Base-by-base conservation (phyloP, 306 rosid species). In the Cicer arietinum region DNA sequence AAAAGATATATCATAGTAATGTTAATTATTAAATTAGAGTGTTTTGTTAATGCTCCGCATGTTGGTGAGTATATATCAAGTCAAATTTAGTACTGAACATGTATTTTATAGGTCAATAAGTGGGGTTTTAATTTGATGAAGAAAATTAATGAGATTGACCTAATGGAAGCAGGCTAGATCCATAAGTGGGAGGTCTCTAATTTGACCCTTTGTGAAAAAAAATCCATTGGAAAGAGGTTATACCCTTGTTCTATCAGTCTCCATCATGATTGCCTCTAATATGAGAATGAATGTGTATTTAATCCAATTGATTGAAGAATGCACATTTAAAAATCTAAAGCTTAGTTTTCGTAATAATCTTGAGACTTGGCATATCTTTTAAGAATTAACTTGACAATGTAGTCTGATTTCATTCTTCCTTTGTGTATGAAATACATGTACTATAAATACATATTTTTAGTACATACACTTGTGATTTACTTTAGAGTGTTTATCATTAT, bases 91-190 rank as follows among this genome's bases (percentile, higher is more conserved):
- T 7, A 10, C 9, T n/a, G 45, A 6, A 61, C 43, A 11, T 59
- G 18, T 59, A 59, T 59, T 30, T 59, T 7, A 58, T 14, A 52
- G 58, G 58, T 52, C 20, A 52, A n/a, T 16, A 50, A 50, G 56
- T n/a, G 20, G 7, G 54, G 56, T n/a, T 50, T 50, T 47, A 47
- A 47, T 47, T 47, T 47, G 53, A 47, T 1, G 53, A 47, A 47
- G 37, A 47, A 47, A 47, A 47, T 47, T 7, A 47, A 6, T 47
- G 14, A 47, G n/a, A 47, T 47, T 47, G 53, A 47, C 16, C 53
- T 47, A 47, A 14, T 47, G 53, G 17, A 47, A 12, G 53, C 7
- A 12, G n/a, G 13, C 16, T 47, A 47, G 53, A 7, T 11, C 6
- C 14, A 1, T 14, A 47, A 12, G n/a, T 12, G 53, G 53, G 37